Conservation (phyloP, 108 stramenopile species). For the Cylindrotheca fusiformis region DNA sequence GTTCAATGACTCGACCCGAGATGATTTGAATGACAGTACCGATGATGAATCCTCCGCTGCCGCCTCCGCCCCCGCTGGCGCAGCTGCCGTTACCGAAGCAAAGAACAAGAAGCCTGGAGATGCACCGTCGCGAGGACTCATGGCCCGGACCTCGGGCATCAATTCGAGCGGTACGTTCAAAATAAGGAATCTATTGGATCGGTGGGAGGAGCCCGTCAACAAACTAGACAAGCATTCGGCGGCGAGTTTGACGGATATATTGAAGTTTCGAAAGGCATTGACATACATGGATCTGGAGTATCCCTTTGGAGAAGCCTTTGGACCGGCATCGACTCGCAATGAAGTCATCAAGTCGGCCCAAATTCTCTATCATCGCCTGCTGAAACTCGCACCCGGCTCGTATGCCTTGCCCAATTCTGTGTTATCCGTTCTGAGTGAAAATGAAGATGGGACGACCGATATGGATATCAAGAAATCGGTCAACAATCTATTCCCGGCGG, state of each 20-base stretch:
- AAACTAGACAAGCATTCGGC: constrained; percentile 41
- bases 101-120: background rate
- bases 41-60: background rate
- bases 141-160: background rate
- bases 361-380: constrained; percentile 48
- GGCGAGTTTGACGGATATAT: constrained; percentile 52
- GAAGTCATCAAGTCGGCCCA: constrained; percentile 65
- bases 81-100: background rate
- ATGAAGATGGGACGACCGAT: constrained; percentile 44
- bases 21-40: background rate
- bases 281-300: constrained; percentile 66
- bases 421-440: constrained; percentile 34
- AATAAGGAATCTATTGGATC: constrained; percentile 51
- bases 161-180: constrained; percentile 13
- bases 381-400: constrained; percentile 26
- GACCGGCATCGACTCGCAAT: constrained; percentile 56
- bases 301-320: constrained; percentile 74
- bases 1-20: background rate
- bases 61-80: background rate
- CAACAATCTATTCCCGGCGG: constrained; percentile 43
- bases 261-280: constrained; percentile 68
- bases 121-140: background rate
- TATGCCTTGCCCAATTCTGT: constrained; percentile 37
- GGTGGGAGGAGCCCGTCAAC: constrained; percentile 78
- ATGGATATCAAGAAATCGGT: constrained; percentile 46